These are phyloP conservation scores for Malus domestica DNA, from an alignment of 306 rosid genomes.

Conservation along the genomic window DNA sequence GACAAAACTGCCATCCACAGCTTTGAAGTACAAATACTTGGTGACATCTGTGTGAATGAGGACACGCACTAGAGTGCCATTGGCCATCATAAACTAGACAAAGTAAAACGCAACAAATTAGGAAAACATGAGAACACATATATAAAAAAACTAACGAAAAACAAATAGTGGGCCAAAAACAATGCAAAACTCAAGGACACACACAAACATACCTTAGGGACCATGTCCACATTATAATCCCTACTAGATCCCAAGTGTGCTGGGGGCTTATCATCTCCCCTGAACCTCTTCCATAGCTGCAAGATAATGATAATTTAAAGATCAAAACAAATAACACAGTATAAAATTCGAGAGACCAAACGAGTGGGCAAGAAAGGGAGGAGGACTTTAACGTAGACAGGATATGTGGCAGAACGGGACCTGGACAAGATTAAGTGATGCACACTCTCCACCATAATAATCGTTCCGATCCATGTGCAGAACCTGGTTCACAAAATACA, in stretches of 20 bases:
- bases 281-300: slow-evolving; percentile 94
- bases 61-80: slow-evolving; percentile 88
- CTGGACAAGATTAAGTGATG: slow-evolving; percentile 88
- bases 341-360: background rate
- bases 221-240: slow-evolving; percentile 94
- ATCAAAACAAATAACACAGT: background rate
- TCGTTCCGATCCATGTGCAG: slow-evolving; percentile 98
- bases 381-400: background rate
- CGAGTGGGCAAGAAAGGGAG: background rate
- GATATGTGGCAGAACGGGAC: slow-evolving; percentile 21
- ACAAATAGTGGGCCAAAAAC: background rate
- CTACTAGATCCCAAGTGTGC: slow-evolving; percentile 84
- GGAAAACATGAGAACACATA: background rate
- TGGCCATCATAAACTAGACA: slow-evolving; percentile 93
- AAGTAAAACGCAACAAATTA: background rate
- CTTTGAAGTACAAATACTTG: slow-evolving; percentile 87
- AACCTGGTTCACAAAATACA: slow-evolving; percentile 38
- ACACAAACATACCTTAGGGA: slow-evolving; percentile 63
- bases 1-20: slow-evolving; percentile 71
- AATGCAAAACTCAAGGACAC: background rate
- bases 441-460: slow-evolving; percentile 89
- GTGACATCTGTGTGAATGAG: slow-evolving; percentile 96
- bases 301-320: slow-evolving; percentile 5
- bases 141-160: background rate
- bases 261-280: slow-evolving; percentile 82